Evolutionary conservation across 208 protist species (phyloP), one percentile per base, ranked within the genome.

Genomic region (Polymyxa betae): DNA sequence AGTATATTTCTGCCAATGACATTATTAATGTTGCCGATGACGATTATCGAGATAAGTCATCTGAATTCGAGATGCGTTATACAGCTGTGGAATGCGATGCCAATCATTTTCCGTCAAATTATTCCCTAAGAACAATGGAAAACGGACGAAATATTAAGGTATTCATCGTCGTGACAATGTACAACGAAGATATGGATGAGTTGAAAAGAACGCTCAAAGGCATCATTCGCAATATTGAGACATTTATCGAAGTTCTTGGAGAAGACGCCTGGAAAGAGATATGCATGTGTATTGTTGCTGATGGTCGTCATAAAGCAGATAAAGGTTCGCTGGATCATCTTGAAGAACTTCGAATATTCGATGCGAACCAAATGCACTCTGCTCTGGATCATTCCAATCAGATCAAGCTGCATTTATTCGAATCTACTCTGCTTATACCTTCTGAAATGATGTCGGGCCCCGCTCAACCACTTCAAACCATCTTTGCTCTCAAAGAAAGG

Each of bases 121-220:
- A 82, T 43, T 82, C 72, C 16, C 72, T 82, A n/a, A 35, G 72
- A 35, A 43, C n/a, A n/a, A 82, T 82, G 35, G 35, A 45, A 12
- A 82, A 82, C 12, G 72, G 40, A n/a, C 5, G 72, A 12, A 82
- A 35, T 12, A 82, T 82, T n/a, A 82, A 35, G 12, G 72, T 82
- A n/a, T 82, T 82, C 72, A 82, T 82, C 88, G 88, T 90, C 88
- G 41, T 90, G 45, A 90, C 88, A 0, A 90, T 90, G 88, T 90
- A 90, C 41, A 66, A 46, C 0, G 88, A 90, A 45, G 52, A 46
- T 0, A 38, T 38, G 41, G 88, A 90, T 10, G 45, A 72, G 88
- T 38, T 90, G 88, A 66, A 90, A 45, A 35, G 88, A 20, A 72
- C 88, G 43, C 45, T 90, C 41, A 90, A 66, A 52, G 88, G 88